Conservation (phyloP, 352 stramenopile species). For the Phytophthora syringae region DNA sequence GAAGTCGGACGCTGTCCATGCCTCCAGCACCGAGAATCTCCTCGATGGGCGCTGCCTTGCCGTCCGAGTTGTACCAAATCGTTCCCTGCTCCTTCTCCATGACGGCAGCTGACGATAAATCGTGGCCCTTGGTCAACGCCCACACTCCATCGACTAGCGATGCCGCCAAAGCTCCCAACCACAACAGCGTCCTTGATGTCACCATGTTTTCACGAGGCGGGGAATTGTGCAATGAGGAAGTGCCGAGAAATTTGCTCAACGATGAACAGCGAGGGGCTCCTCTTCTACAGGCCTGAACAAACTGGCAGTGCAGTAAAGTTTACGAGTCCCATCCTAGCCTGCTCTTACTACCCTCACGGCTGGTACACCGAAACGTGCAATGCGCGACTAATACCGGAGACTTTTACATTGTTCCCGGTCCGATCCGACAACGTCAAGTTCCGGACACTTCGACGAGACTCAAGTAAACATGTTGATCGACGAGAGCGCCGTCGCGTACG, state of each 20-base stretch:
- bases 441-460: neutral
- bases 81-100: conserved; percentile 38
- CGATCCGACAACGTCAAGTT: too few relatives aligned
- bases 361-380: too few relatives aligned
- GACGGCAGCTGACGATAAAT: conserved; percentile 31
- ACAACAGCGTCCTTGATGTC: conserved; percentile 4
- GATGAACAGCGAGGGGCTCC: too few relatives aligned
- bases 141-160: conserved; percentile 7
- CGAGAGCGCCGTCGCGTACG: conserved; percentile 28
- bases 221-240: neutral
- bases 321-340: too few relatives aligned
- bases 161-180: conserved; percentile 1
- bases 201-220: conserved; percentile 17
- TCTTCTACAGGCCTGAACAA: too few relatives aligned
- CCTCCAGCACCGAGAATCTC: conserved; percentile 34
- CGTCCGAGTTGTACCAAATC: conserved; percentile 26
- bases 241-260: too few relatives aligned
- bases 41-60: conserved; percentile 31
- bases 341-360: too few relatives aligned
- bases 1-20: conserved; percentile 43
- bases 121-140: conserved; percentile 37
- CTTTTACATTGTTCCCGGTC: too few relatives aligned
- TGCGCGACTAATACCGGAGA: too few relatives aligned
- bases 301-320: too few relatives aligned
- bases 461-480: conserved; percentile 32